These are phyloP conservation scores for Firmiana major DNA, from an alignment of 345 rosid species.

Conservation along the genomic window DNA sequence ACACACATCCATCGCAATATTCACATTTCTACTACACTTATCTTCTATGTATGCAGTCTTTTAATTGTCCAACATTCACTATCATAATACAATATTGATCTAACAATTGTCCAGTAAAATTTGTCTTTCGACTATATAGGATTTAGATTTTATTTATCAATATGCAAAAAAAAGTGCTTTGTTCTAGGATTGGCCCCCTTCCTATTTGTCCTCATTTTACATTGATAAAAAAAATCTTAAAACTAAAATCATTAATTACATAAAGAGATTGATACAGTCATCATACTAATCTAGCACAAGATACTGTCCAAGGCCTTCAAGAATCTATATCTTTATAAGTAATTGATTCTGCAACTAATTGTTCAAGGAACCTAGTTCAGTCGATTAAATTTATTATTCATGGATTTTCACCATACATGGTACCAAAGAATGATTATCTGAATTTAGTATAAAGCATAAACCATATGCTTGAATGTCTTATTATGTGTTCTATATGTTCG, in stretches of 20 bases:
- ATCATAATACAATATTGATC: too few species aligned
- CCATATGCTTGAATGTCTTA: not conserved
- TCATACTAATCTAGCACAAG: slow-evolving; percentile 5
- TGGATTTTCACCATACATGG: not conserved
- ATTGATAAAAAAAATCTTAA: not conserved
- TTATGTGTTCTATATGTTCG: not conserved
- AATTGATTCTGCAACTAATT: not conserved
- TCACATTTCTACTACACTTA: too few species aligned
- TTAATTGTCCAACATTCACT: too few species aligned
- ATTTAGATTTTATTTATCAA: not conserved
- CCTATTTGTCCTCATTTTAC: not conserved
- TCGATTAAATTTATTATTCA: not conserved
- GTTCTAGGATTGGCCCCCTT: not conserved
- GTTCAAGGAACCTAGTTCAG: not conserved
- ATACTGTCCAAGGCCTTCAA: not conserved
- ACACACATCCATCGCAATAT: too few species aligned
- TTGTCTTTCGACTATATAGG: too few species aligned
- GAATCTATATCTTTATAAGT: not conserved
- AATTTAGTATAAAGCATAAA: not conserved
- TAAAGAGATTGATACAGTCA: not conserved
- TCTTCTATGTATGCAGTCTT: too few species aligned
- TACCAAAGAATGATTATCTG: not conserved
- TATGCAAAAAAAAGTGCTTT: not conserved
- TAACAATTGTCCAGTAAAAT: too few species aligned
- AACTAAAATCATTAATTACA: not conserved